phyloP scores from a whole-genome alignment of 2,329 filamentous ascomycete genomes.

The Fusarium nisikadoi region DNA sequence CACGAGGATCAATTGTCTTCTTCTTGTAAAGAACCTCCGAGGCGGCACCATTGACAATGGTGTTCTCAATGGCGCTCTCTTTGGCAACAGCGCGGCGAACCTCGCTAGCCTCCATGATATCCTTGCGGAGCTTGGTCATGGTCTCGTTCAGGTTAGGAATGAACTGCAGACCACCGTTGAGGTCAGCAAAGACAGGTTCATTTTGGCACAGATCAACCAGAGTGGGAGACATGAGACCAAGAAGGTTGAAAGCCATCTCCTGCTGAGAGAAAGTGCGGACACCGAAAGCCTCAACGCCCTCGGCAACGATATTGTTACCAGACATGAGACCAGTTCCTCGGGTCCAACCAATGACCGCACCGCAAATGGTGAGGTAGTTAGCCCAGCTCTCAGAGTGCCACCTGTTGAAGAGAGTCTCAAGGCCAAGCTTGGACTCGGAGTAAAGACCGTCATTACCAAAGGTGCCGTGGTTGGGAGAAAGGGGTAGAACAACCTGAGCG shows the following conservation, averaged over 20 bases:
- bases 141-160: slow-evolving; percentile 93
- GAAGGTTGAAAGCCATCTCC: slow-evolving; percentile 99
- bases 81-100: slow-evolving; percentile 93
- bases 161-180: slow-evolving; percentile 98
- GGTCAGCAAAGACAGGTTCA: slow-evolving; percentile 95
- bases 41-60: slow-evolving; percentile 93
- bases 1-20: slow-evolving; percentile 90
- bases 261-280: slow-evolving; percentile 99
- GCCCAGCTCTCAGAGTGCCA: slow-evolving; percentile 99
- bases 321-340: slow-evolving; percentile 98
- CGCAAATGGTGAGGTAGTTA: slow-evolving; percentile 97
- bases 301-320: slow-evolving; percentile 96
- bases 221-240: slow-evolving; percentile 93
- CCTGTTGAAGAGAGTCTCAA: slow-evolving; percentile 97
- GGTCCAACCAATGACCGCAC: slow-evolving; percentile 98
- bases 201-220: slow-evolving; percentile 96
- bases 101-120: slow-evolving; percentile 94
- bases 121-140: slow-evolving; percentile 92
- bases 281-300: slow-evolving; percentile 95
- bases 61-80: slow-evolving; percentile 96
- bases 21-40: slow-evolving; percentile 95
- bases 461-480: slow-evolving; percentile 98
- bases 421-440: slow-evolving; percentile 95
- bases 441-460: slow-evolving; percentile 98
- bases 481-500: slow-evolving; percentile 92